A percentile compares a stretch with the other conserved stretches of the same genome.
Evolutionary conservation across 2,329 filamentous ascomycete genomes (phyloP).

Genomic region (Xylariales sp.): DNA sequence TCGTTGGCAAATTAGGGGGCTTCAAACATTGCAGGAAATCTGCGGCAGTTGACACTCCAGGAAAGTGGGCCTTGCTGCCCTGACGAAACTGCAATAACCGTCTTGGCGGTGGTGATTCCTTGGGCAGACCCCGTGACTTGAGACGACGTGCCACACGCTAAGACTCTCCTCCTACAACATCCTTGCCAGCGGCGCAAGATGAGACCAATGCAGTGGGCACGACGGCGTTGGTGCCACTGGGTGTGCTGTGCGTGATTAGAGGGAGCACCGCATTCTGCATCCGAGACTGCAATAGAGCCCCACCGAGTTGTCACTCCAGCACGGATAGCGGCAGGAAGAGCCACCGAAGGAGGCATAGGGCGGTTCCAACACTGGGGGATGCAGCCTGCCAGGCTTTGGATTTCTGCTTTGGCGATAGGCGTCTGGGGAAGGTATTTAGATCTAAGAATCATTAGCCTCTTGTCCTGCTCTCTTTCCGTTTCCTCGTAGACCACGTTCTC

Average conservation of each 20-base stretch:
- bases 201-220: conserved; percentile 6
- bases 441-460: conserved; percentile 10
- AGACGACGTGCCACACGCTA: conserved; percentile 8
- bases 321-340: conserved; percentile 7
- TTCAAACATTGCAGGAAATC: conserved; percentile 8
- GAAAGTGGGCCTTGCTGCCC: conserved; percentile 3
- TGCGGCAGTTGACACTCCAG: conserved; percentile 7
- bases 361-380: too few species aligned
- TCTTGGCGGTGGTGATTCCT: conserved; percentile 5
- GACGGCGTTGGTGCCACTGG: too few species aligned
- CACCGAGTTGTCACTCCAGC: conserved; percentile 8
- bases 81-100: conserved; percentile 5
- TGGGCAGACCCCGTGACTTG: conserved; percentile 3
- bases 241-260: too few species aligned
- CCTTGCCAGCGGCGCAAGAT: conserved; percentile 5
- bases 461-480: conserved; percentile 13
- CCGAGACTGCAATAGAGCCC: conserved; percentile 2
- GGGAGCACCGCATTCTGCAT: not conserved
- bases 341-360: too few species aligned
- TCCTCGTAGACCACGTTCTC: too few species aligned
- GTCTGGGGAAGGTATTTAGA: conserved; percentile 9
- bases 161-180: not conserved
- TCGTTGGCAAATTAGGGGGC: conserved; percentile 5
- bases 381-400: too few species aligned
- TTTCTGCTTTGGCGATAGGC: too few species aligned